phyloP scores from a whole-genome alignment of 2,329 filamentous ascomycete species.

The Bretziella fagacearum region DNA sequence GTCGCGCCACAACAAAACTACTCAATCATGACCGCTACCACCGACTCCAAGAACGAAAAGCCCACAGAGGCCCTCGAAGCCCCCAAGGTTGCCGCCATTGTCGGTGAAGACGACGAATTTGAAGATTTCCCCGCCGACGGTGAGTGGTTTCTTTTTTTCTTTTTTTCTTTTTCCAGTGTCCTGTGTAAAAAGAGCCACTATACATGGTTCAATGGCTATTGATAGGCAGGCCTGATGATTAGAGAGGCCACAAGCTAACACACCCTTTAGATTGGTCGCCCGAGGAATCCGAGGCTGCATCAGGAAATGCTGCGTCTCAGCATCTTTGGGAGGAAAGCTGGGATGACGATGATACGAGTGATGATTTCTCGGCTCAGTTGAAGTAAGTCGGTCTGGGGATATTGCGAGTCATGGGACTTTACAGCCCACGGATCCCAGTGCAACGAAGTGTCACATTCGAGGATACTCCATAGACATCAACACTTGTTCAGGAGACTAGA shows the following conservation, averaged over 20 bases:
- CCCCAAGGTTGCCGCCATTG: constrained; percentile 17
- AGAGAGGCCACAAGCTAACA: neutral
- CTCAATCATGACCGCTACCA: no score
- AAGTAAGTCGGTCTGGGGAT: constrained; percentile 45
- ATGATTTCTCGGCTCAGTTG: constrained; percentile 89
- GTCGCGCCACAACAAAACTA: no score
- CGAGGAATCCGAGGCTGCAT: constrained; percentile 72
- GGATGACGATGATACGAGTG: constrained; percentile 94
- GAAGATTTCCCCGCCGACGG: constrained; percentile 97
- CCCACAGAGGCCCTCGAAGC: neutral
- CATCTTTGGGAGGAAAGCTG: constrained; percentile 99
- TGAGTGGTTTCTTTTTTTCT: constrained; percentile 24
- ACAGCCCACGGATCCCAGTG: no score
- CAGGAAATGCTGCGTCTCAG: constrained; percentile 45
- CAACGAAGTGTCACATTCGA: no score
- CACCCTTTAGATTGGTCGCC: constrained; percentile 61
- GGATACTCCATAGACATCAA: no score
- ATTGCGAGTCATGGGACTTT: no score
- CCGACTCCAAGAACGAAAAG: neutral
- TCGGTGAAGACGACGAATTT: constrained; percentile 98
- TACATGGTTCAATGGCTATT: no score
- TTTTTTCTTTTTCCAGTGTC: no score
- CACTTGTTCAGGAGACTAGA: no score
- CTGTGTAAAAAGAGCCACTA: no score
- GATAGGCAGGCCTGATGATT: no score